These are phyloP conservation scores for Apophysomyces sp. DNA, from an alignment of 371 early-diverging fungal species.

Conservation along the genomic window DNA sequence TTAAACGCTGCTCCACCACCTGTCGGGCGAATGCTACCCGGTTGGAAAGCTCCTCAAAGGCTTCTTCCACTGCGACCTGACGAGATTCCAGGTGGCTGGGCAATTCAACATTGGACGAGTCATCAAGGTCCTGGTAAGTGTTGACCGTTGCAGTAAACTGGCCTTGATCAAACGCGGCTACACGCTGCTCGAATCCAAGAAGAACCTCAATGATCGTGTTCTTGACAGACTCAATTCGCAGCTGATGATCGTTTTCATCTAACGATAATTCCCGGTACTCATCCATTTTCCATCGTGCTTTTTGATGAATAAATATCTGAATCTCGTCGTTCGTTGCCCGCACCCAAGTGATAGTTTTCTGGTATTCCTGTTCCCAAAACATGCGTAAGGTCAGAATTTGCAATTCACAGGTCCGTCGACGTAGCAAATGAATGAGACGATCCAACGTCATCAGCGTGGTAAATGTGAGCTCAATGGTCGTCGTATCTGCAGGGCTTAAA, in stretches of 20 bases:
- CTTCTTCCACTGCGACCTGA: constrained; percentile 38
- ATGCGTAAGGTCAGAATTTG: constrained; percentile 37
- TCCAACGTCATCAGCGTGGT: constrained; percentile 48
- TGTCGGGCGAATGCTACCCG: constrained; percentile 38
- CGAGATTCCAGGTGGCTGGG: constrained; percentile 39
- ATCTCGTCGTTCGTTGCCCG: constrained; percentile 26
- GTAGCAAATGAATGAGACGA: constrained; percentile 33
- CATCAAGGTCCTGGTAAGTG: constrained; percentile 46
- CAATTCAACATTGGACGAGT: constrained; percentile 25
- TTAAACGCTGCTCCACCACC: constrained; percentile 47
- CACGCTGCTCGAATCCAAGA: constrained; percentile 28
- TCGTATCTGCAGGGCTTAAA: constrained; percentile 56
- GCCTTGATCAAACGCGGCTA: constrained; percentile 40
- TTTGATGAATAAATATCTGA: constrained; percentile 23
- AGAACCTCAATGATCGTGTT: constrained; percentile 26
- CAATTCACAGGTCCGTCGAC: constrained; percentile 35
- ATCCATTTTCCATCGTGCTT: constrained; percentile 36
- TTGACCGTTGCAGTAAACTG: constrained; percentile 40
- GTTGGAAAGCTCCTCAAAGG: constrained; percentile 33
- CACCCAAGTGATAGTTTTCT: constrained; percentile 33
- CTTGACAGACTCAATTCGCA: not conserved
- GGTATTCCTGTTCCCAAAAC: constrained; percentile 46
- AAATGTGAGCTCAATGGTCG: constrained; percentile 53
- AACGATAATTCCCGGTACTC: not conserved
- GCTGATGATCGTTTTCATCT: not conserved